Evolutionary conservation across 371 early-diverging fungal genomes (phyloP).

Genomic region (Synchytrium microbalum): DNA sequence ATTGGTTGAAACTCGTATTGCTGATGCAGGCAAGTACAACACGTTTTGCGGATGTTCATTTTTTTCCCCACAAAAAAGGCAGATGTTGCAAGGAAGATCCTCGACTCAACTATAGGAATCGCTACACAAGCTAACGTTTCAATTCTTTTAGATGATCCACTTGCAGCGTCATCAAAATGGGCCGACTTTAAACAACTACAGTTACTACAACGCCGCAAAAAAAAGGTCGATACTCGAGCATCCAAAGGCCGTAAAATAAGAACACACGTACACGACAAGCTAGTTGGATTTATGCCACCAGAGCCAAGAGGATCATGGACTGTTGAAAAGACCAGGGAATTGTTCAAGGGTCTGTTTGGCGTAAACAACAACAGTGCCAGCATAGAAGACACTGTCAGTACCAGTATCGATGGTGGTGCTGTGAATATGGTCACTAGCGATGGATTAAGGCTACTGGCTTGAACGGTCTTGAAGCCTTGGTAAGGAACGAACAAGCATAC

Average conservation of each 20-base stretch:
- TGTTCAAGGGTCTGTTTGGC: constrained; percentile 78
- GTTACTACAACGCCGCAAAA: constrained; percentile 47
- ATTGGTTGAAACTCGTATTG: constrained; percentile 86
- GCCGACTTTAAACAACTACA: constrained; percentile 61
- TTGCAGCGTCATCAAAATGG: constrained; percentile 68
- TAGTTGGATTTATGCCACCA: constrained; percentile 93
- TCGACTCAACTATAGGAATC: constrained; percentile 6
- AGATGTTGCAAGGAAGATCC: no score
- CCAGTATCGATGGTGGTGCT: background rate
- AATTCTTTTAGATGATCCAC: constrained; percentile 56
- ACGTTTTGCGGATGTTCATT: no score
- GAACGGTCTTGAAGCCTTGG: background rate
- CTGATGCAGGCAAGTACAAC: constrained; percentile 53
- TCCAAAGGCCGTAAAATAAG: constrained; percentile 84
- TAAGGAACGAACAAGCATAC: background rate
- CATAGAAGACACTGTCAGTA: background rate
- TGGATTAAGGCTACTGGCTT: background rate
- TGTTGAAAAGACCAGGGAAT: constrained; percentile 80
- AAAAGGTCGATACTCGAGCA: constrained; percentile 80
- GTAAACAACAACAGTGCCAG: constrained; percentile 3
- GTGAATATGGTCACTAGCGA: background rate
- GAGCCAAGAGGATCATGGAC: constrained; percentile 75
- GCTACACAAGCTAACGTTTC: background rate
- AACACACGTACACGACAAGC: constrained; percentile 88
- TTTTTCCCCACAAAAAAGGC: background rate